Conservation (phyloP, 2,329 filamentous ascomycete genomes). For the Hortaea sp. region DNA sequence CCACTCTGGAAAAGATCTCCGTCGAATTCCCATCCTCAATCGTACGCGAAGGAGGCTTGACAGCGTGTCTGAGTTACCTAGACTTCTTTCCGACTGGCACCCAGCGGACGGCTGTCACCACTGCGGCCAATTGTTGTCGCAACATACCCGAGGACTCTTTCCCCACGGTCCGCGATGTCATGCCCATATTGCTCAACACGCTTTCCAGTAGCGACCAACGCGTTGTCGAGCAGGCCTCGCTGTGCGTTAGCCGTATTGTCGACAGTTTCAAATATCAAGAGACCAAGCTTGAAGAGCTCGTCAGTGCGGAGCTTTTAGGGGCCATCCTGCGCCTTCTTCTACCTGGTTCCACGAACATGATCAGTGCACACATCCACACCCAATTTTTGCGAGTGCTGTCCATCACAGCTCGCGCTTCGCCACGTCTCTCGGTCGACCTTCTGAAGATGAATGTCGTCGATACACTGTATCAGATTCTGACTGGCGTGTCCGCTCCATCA, state of each 20-base stretch:
- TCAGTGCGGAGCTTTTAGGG: constrained; percentile 76
- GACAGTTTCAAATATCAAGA: constrained; percentile 92
- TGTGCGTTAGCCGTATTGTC: constrained; percentile 90
- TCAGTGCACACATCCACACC: constrained; percentile 88
- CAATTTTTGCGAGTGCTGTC: constrained; percentile 88
- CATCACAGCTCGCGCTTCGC: constrained; percentile 82
- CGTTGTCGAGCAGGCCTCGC: constrained; percentile 90
- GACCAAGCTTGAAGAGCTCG: constrained; percentile 80
- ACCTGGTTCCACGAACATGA: constrained; percentile 90
- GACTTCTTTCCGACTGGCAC: constrained; percentile 98
- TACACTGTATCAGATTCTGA: constrained; percentile 93
- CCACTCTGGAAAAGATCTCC: constrained; percentile 94
- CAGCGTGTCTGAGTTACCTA: constrained; percentile 88
- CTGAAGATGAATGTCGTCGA: constrained; percentile 96
- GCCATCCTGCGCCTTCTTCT: constrained; percentile 79
- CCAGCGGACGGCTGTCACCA: constrained; percentile 91
- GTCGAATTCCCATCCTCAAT: constrained; percentile 92
- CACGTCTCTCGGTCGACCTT: constrained; percentile 74
- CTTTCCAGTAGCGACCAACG: constrained; percentile 87
- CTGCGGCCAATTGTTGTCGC: constrained; percentile 93
- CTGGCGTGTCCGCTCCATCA: constrained; percentile 81
- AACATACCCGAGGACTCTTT: constrained; percentile 95
- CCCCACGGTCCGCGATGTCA: constrained; percentile 81
- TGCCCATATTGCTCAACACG: constrained; percentile 89
- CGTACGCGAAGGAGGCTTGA: constrained; percentile 87